phyloP scores from a whole-genome alignment of 371 early-diverging fungal genomes.

The Apophysomyces variabilis region DNA sequence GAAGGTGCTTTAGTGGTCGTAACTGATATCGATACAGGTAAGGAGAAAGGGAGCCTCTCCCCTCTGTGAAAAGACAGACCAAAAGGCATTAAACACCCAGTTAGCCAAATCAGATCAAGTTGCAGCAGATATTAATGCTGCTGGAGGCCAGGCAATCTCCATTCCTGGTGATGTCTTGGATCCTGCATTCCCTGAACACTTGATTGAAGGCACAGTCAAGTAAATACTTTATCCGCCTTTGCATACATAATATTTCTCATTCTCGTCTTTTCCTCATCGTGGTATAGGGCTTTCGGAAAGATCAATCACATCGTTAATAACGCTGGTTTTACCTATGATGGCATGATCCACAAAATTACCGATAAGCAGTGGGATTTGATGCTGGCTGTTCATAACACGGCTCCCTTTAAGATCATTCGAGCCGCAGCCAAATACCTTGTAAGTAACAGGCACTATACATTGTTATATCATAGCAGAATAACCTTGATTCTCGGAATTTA shows the following conservation, averaged over 20 bases:
- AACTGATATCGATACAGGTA: constrained; percentile 67
- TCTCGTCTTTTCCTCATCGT: neutral
- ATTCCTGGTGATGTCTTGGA: constrained; percentile 64
- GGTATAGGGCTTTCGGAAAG: constrained; percentile 62
- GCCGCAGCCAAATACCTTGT: constrained; percentile 66
- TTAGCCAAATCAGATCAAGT: constrained; percentile 62
- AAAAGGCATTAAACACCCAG: neutral
- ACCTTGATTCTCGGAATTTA: neutral
- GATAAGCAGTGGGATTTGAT: constrained; percentile 74
- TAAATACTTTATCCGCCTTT: constrained; percentile 25
- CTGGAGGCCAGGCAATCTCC: constrained; percentile 63
- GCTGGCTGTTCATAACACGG: constrained; percentile 70
- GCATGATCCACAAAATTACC: constrained; percentile 72
- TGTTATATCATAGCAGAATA: no score
- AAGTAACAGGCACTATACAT: constrained; percentile 4
- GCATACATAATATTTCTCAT: neutral
- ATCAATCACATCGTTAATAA: constrained; percentile 77
- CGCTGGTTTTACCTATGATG: constrained; percentile 73
- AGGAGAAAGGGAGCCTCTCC: neutral
- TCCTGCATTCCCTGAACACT: constrained; percentile 58
- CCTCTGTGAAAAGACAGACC: neutral
- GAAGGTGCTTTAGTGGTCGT: constrained; percentile 79
- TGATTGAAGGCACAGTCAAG: constrained; percentile 64
- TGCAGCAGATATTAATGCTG: constrained; percentile 64
- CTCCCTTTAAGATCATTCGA: constrained; percentile 71